These are phyloP conservation scores for Hymenochaete sp. DNA, from an alignment of 1,284 basidiomycete genomes.

Conservation along the genomic window DNA sequence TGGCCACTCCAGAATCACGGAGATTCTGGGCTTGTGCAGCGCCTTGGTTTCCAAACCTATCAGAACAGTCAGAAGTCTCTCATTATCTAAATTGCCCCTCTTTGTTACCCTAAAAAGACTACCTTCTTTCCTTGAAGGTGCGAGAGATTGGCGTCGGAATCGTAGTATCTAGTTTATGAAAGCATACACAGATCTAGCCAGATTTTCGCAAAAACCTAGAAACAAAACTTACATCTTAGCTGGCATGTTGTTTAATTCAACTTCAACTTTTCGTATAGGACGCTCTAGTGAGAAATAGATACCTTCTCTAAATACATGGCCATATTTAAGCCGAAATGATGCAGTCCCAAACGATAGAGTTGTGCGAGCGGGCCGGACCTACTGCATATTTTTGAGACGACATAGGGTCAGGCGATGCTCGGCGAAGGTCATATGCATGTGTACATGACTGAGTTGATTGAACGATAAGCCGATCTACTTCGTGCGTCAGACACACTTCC, in stretches of 20 bases:
- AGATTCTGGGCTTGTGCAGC: slow-evolving; percentile 60
- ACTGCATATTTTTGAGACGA: no score
- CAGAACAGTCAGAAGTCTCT: slow-evolving; percentile 7
- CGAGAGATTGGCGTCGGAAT: slow-evolving; percentile 46
- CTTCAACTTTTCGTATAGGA: no score
- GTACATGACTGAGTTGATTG: no score
- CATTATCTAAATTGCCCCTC: not conserved
- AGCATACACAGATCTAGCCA: not conserved
- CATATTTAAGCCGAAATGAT: no score
- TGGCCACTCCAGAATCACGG: slow-evolving; percentile 53
- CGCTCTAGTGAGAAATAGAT: no score
- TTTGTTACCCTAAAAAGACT: slow-evolving; percentile 49
- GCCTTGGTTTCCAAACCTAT: slow-evolving; percentile 58
- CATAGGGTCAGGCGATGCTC: no score
- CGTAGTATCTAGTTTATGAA: slow-evolving; percentile 41
- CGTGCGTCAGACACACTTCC: no score
- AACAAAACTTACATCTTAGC: slow-evolving; percentile 38
- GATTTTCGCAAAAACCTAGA: not conserved
- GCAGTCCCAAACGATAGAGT: no score
- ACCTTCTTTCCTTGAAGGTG: slow-evolving; percentile 43
- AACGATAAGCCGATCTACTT: no score
- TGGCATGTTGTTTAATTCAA: slow-evolving; percentile 28
- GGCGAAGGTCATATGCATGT: no score
- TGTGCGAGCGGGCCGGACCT: no score
- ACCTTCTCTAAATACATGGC: no score